Percentiles rank a stretch among this genome's conserved stretches.
phyloP scores from a whole-genome alignment of 1,284 basidiomycete genomes.

The Irpex sp. region DNA sequence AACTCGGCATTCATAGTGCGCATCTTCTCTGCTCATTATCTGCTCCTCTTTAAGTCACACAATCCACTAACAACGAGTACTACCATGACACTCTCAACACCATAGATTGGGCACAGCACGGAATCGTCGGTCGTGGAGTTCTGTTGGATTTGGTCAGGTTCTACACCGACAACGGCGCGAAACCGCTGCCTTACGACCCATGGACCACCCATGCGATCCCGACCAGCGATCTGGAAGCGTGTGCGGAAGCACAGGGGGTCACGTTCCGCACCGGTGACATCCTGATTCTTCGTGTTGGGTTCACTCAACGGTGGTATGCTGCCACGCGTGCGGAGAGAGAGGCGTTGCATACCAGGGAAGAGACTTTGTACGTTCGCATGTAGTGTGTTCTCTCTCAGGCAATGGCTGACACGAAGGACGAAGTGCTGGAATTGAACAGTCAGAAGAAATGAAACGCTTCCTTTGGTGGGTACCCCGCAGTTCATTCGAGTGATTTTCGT shows the following conservation, averaged over 20 bases:
- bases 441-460: conserved; percentile 78
- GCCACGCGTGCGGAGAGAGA: background rate
- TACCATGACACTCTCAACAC: background rate
- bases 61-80: background rate
- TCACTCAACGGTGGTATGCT: conserved; percentile 43
- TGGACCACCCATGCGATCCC: conserved; percentile 68
- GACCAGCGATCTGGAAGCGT: conserved; percentile 64
- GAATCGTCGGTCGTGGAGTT: conserved; percentile 79
- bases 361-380: conserved; percentile 26
- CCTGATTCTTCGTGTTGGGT: conserved; percentile 70
- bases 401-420: conserved; percentile 9
- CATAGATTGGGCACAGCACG: conserved; percentile 78
- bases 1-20: conserved; percentile 75
- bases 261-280: conserved; percentile 69
- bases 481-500: background rate
- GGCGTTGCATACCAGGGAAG: conserved; percentile 40
- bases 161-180: conserved; percentile 49
- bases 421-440: conserved; percentile 76
- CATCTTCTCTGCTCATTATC: background rate
- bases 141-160: conserved; percentile 71
- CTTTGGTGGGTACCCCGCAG: conserved; percentile 52
- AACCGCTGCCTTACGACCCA: conserved; percentile 68
- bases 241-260: conserved; percentile 65
- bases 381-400: conserved; percentile 13
- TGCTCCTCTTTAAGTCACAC: conserved; percentile 13